Base-by-base conservation (phyloP, 768 basidiomycete genomes). In the Hemileccinum impolitum region DNA sequence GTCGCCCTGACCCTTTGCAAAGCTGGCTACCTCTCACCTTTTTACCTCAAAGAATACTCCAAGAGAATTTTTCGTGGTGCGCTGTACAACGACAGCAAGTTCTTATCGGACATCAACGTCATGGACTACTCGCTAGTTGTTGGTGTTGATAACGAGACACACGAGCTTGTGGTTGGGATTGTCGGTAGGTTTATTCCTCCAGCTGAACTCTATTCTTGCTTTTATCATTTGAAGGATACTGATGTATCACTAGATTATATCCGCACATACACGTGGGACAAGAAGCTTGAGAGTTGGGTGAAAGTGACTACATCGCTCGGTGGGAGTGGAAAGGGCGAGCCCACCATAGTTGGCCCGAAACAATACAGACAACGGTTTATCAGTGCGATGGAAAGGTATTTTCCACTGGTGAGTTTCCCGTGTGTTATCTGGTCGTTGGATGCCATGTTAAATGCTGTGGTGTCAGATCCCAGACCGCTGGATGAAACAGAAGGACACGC, bases 121-220 rank as follows among this genome's bases (percentile, higher is more conserved):
- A 94, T 94, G 89, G 96, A 99, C 68, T 99, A 99, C 66, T 96
- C 94, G 3, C 70, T 99, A 25, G 87, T 98, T 21, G 93, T 94
- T 42, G 96, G 94, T 6, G 88, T 98, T n/a, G 96, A 97, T 66
- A 82, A 83, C 57, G 74, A 78, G 48, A 87, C 82, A 51, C 86
- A 90, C 46, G 93, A 99, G 64, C 75, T 98, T n/a, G 91, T 96
- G 11, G 80, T 95, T 38, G 96, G 96, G 18, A 97, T 99, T 34
- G 93, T 99, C 47, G 95, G 95, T 88, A 70, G 61, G 94, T 74
- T 32, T 37, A 25, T 11, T 43, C 11, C 18, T 9, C 15, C 15
- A 15, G 32, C 26, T 43, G 15, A 31, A 14, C 32, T 15, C 11
- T 17, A 17, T 17, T 30, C 11, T 8, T 12, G 7, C 11, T 18